Conservation (phyloP, 148 eudicot species). For the Rhododendron kiyosumense region DNA sequence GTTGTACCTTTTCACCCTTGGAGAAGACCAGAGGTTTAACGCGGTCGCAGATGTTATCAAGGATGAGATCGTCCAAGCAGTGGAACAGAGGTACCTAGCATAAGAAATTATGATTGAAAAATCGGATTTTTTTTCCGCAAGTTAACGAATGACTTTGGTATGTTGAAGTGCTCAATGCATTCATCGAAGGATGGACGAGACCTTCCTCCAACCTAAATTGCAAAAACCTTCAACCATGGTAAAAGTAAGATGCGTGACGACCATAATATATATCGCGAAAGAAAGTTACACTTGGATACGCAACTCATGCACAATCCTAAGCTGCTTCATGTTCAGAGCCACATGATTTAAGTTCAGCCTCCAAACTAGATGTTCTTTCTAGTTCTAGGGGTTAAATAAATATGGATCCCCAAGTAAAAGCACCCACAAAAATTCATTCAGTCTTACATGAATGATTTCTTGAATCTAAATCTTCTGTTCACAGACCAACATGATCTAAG, state of each 20-base stretch:
- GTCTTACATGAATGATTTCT: neutral
- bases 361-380: too few species aligned
- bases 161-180: neutral
- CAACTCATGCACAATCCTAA: too few species aligned
- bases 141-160: neutral
- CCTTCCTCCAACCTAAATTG: neutral
- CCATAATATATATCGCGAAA: neutral
- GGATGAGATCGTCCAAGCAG: slow-evolving; percentile 39
- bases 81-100: slow-evolving; percentile 39
- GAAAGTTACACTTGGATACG: too few species aligned
- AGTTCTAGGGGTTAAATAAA: too few species aligned
- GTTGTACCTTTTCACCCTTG: slow-evolving; percentile 31
- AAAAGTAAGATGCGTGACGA: too few species aligned
- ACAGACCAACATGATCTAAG: neutral
- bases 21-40: slow-evolving; percentile 34
- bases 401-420: too few species aligned
- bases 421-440: neutral
- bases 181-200: too few species aligned
- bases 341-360: too few species aligned
- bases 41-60: slow-evolving; percentile 45
- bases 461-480: neutral
- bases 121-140: neutral
- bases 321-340: too few species aligned
- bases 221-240: too few species aligned
- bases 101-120: neutral